Base-by-base conservation (phyloP, 805 yeast genomes). In the Suhomyces canberraensis region DNA sequence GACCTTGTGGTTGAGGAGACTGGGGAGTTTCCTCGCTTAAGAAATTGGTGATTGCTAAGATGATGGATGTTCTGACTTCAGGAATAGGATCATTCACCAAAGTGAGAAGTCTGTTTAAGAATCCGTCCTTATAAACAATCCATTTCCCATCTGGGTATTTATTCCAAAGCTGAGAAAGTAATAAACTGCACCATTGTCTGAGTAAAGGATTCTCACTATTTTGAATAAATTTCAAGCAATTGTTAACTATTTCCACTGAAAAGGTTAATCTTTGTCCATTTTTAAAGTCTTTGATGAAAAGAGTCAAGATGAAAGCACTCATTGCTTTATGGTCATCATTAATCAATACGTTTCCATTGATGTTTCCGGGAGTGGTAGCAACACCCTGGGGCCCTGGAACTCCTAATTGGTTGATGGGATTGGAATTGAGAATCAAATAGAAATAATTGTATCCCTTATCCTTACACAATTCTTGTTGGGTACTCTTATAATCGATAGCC, bases 381-480 rank as follows among this genome's bases (percentile, higher is more conserved):
- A 60, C 60, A 1, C 61, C 60, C 7, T 20, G 7, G 7, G 22
- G 9, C 2, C 64, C 61, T 0, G 61, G 56, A 1, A 59, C 59
- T 4, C 61, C 61, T 14, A 55, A 53, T 17, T 51, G 65, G 37
- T 51, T 60, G 22, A 42, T 39, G 9, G 62, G 57, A 29, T 48
- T 57, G 31, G 69, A 61, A 38, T 81, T 80, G 30, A 93, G 64
- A 53, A 91, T 87, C 41, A 81, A 78, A 29, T 88, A 78, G 56
- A 93, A 93, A 58, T 93, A 91, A 50, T 81, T 79, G 59, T 80
- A 90, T 0, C 96, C 96, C 52, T 83, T 84, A 53, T 91, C 98
- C 50, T 90, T 90, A 45, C 93, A 76, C 20, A 93, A 72, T 53
- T 93, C 98, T 44, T 83, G 89, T 58, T 93, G 98, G 3, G 96